Base-by-base conservation (phyloP, 306 rosid genomes). In the Prunus persica region DNA sequence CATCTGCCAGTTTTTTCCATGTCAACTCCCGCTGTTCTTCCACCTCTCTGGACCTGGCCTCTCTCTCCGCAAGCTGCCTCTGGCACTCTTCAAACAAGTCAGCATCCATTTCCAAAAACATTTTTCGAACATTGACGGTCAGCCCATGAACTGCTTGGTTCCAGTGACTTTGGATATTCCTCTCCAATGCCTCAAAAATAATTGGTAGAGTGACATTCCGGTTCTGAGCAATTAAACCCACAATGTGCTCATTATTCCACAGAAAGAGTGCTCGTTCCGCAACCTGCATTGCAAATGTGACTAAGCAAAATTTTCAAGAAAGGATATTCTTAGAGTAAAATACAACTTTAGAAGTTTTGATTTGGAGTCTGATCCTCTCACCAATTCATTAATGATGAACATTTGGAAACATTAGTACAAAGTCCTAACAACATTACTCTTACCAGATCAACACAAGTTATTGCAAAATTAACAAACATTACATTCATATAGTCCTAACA, bases 231-330 rank as follows among this genome's bases (percentile, higher is more conserved):
- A 95, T 95, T 83, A 95, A 84, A 84, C 96, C 82, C 80, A 95
- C 97, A 46, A 95, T 83, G 69, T 92, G 99, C 77, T 95, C 99
- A 66, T 95, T 95, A 67, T 95, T 95, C 99, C 99, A 95, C 75
- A 92, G 87, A 82, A 90, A 92, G 56, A 92, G 97, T 67, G 97
- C 88, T 49, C 99, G 85, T 82, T 95, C 99, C 45, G 99, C 93
- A 84, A 95, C 99, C 99, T 95, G 92, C 87, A 90, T 62, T 30
- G 16, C 52, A 75, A 78, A 60, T 34, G 30, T 43, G 38, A 72
- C 67, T 14, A 14, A 56, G 66, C 16, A 38, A 56, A 5, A 0
- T 3, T 38, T 56, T 38, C 52, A 72, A 38, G n/a, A 22, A 72
- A 56, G 9, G 38, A 9, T 14, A 55, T 56, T 57, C 22, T 52